Percentiles rank a stretch among this genome's conserved stretches.
These are phyloP conservation scores for Cryphonectria parasitica DNA, from an alignment of 2,329 filamentous ascomycete species.

Conservation along the genomic window DNA sequence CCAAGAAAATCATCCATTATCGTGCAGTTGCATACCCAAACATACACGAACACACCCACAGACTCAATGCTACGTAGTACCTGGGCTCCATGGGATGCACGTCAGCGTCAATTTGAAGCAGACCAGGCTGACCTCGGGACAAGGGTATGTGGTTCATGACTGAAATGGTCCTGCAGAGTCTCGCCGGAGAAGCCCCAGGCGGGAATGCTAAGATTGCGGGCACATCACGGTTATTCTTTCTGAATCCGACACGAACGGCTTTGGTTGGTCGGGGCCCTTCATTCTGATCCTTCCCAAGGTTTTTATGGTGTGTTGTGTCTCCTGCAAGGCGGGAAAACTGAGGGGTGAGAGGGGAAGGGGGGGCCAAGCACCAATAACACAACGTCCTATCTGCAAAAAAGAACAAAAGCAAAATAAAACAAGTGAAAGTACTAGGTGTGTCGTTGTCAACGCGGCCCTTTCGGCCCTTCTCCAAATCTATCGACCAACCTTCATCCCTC, in stretches of 20 bases:
- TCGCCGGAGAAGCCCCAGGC: conserved; percentile 14
- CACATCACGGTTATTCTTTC: neutral
- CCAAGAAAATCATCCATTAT: neutral
- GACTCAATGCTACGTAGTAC: neutral
- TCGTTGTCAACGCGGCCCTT: neutral
- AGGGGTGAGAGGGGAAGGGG: no score
- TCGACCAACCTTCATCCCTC: conserved; percentile 6
- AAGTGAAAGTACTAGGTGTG: neutral
- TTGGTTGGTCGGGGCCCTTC: neutral
- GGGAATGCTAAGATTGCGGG: neutral
- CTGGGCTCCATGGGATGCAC: neutral
- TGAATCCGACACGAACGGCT: neutral
- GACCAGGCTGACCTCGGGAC: neutral
- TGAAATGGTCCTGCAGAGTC: conserved; percentile 11
- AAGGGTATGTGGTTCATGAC: neutral
- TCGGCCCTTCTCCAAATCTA: conserved; percentile 11
- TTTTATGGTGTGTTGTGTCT: neutral
- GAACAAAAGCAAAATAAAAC: neutral
- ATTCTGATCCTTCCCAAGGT: neutral
- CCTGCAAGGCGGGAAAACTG: neutral
- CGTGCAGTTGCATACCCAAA: neutral
- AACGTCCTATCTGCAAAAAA: neutral
- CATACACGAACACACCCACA: neutral
- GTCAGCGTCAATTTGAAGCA: neutral
- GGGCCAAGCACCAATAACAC: neutral